Base-by-base conservation (phyloP, 2,329 filamentous ascomycete species). In the Colletotrichum spinosum region DNA sequence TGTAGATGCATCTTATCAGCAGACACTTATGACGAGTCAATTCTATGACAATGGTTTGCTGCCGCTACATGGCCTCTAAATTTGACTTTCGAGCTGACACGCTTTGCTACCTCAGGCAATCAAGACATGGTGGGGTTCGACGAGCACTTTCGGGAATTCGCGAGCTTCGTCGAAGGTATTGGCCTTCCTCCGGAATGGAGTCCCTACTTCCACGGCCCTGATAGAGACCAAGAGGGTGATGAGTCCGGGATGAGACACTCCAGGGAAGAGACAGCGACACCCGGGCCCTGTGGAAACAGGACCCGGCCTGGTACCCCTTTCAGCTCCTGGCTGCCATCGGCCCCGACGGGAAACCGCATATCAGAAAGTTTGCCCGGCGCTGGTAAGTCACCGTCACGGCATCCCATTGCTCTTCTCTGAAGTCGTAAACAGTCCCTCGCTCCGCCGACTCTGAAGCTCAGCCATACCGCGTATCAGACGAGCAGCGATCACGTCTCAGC, bases 161-260 rank as follows among this genome's bases (percentile, higher is more conserved):
- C 77, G 51, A 74, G 73, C 41, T 79, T 79, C 38, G 72, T 79
- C 2, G 77, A 78, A 6, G 76, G 77, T 3, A 72, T 79, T 5
- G 76, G 77, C 0, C 68, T 79, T 10, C 76, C 77, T 4, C 74
- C 77, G 1, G 76, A 79, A 68, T 79, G 77, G 77, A 77, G 76
- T 52, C 77, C 77, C 0, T 78, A 77, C 58, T 75, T 79, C 48
- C 68, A 77, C 10, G 70, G 71, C 6, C 71, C 71, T 13, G 69
- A 70, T 25, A 60, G 68, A 33, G 66, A 70, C 34, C 62, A 73
- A 4, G 69, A 71, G 3, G 48, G 69, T 8, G 34, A 72, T 2
- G 73, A 74, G 41, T 61, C 71, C n/a, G 55, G 60, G 5, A 44
- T 70, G 41, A 64, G 48, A 54, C 46, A 58, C 1, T 58, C 55